These are phyloP conservation scores for Lactarius vividus DNA, from an alignment of 768 basidiomycete genomes.

Conservation along the genomic window DNA sequence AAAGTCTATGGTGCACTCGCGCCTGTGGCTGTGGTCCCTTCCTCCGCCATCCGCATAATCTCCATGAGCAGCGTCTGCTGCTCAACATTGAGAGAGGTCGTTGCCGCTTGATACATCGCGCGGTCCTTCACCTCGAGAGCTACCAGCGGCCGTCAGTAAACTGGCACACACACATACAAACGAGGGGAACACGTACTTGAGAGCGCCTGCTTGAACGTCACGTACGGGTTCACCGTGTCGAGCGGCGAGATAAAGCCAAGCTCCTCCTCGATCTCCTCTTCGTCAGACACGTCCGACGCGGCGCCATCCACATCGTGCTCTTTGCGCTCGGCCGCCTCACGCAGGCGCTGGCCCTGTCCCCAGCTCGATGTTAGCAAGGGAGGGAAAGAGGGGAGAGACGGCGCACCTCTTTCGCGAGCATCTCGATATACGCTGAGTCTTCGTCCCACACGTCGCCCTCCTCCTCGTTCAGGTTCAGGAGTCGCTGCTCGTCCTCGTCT, in stretches of 20 bases:
- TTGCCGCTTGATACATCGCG: conserved; percentile 65
- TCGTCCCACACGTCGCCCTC: conserved; percentile 90
- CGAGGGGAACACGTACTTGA: conserved; percentile 49
- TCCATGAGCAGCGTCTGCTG: conserved; percentile 84
- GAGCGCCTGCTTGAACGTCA: conserved; percentile 73
- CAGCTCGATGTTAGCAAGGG: too few relatives aligned
- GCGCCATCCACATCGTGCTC: conserved; percentile 26
- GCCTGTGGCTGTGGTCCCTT: neutral
- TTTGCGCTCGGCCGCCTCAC: conserved; percentile 54
- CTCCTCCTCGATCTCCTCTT: conserved; percentile 73
- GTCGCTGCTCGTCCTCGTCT: conserved; percentile 43
- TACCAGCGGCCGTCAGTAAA: conserved; percentile 32
- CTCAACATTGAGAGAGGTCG: conserved; percentile 67
- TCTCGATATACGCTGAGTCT: conserved; percentile 83
- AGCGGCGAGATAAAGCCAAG: conserved; percentile 83
- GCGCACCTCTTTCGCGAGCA: conserved; percentile 77
- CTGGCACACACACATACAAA: too few relatives aligned
- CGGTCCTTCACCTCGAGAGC: conserved; percentile 76
- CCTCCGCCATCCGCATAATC: conserved; percentile 52
- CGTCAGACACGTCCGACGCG: conserved; percentile 38
- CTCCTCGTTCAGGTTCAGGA: conserved; percentile 64
- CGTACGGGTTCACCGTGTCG: conserved; percentile 75
- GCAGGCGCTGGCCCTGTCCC: conserved; percentile 65
- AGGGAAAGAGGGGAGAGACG: neutral
- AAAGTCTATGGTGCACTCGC: conserved; percentile 4